Conservation (phyloP, 108 stramenopile genomes). For the Cyclostephanos tholiformis region DNA sequence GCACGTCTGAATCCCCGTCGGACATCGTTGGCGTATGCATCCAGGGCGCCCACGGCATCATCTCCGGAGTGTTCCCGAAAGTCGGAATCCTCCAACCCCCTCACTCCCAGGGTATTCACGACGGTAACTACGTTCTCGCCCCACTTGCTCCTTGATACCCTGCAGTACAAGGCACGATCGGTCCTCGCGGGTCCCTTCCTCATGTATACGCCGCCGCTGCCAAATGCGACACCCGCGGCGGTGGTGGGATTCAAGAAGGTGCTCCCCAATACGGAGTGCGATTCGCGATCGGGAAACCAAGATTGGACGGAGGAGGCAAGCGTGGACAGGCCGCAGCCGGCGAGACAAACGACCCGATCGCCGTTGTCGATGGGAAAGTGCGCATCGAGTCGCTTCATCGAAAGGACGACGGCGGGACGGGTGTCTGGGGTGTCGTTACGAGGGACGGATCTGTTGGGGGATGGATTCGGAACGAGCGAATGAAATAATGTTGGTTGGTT, state of each 20-base stretch:
- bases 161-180: conserved; percentile 71
- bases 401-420: conserved; percentile 72
- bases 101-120: conserved; percentile 79
- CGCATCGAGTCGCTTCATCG: conserved; percentile 69
- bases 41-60: conserved; percentile 55
- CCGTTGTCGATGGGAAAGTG: conserved; percentile 84
- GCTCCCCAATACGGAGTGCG: conserved; percentile 76
- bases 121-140: conserved; percentile 58
- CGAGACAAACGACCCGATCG: conserved; percentile 71
- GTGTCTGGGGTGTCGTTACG: conserved; percentile 44
- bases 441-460: conserved; percentile 61
- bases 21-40: conserved; percentile 59
- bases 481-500: conserved; percentile 2
- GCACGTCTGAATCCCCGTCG: conserved; percentile 47
- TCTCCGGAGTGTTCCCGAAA: conserved; percentile 53
- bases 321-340: conserved; percentile 74
- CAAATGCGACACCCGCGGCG: conserved; percentile 86
- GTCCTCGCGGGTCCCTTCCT: conserved; percentile 86
- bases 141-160: conserved; percentile 63
- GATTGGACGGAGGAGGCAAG: conserved; percentile 51
- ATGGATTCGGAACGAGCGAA: neutral
- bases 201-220: conserved; percentile 80
- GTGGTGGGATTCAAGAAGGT: conserved; percentile 88
- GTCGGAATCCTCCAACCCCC: conserved; percentile 69
- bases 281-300: conserved; percentile 80